phyloP scores from a whole-genome alignment of 768 basidiomycete species.

The Phaeotremella fagi region DNA sequence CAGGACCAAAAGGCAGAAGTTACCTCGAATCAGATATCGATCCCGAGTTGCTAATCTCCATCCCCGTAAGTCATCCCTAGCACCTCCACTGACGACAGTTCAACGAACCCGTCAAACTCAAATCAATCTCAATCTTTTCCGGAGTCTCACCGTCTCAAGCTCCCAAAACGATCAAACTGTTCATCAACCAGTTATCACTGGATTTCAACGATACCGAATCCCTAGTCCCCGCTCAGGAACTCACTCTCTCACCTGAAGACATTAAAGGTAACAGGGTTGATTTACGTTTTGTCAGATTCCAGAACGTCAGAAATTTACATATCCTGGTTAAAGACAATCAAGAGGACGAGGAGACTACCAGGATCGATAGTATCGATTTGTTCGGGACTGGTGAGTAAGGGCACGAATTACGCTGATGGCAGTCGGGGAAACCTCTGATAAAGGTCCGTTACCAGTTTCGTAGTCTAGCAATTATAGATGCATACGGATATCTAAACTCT shows the following conservation, averaged over 20 bases:
- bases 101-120: constrained; percentile 44
- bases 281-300: constrained; percentile 48
- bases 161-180: constrained; percentile 46
- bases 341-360: constrained; percentile 48
- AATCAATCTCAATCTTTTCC: constrained; percentile 43
- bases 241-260: constrained; percentile 39
- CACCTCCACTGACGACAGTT: constrained; percentile 13
- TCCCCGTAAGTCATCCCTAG: constrained; percentile 21
- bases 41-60: constrained; percentile 42
- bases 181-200: constrained; percentile 44
- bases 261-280: constrained; percentile 44
- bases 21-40: constrained; percentile 49
- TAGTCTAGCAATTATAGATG: too few relatives aligned
- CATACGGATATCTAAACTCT: neutral
- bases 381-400: constrained; percentile 41
- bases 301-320: constrained; percentile 43
- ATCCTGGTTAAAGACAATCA: constrained; percentile 48
- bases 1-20: constrained; percentile 37
- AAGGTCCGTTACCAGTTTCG: constrained; percentile 29
- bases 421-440: constrained; percentile 22
- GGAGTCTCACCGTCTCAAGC: constrained; percentile 40
- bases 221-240: constrained; percentile 41
- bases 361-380: constrained; percentile 48
- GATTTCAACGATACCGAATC: constrained; percentile 44
- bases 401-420: neutral